These are phyloP conservation scores for Eustoma russellianum DNA, from an alignment of 257 asterid species.

Conservation along the genomic window DNA sequence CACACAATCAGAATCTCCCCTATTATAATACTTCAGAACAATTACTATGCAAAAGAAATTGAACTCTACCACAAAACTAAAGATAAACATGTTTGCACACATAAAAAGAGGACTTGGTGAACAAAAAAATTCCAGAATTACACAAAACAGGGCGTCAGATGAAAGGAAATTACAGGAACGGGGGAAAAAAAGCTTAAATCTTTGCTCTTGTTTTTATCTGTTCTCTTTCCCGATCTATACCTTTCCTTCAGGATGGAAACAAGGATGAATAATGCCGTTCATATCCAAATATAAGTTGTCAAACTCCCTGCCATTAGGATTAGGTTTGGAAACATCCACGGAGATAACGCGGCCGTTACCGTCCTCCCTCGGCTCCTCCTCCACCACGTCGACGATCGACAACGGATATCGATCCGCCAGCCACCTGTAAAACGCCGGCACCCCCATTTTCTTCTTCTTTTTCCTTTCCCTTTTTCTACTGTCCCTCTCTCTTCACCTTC, in stretches of 20 bases:
- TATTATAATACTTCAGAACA: too few species aligned
- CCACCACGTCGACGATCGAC: conserved; percentile 70
- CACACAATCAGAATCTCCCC: too few species aligned
- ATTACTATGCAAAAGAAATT: too few species aligned
- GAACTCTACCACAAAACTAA: too few species aligned
- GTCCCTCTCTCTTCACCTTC: not conserved
- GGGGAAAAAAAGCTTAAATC: too few species aligned
- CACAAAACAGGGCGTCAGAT: too few species aligned
- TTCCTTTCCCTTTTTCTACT: not conserved
- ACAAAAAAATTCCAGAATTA: too few species aligned
- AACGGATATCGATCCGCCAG: conserved; percentile 89
- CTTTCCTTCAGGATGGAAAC: conserved; percentile 96
- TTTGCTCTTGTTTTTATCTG: too few species aligned
- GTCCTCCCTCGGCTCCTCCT: conserved; percentile 52
- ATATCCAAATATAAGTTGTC: conserved; percentile 85
- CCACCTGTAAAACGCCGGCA: conserved; percentile 95
- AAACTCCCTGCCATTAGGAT: conserved; percentile 91
- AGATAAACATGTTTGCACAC: too few species aligned
- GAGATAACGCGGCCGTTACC: conserved; percentile 24
- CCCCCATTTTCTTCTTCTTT: conserved; percentile 47
- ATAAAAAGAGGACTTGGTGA: too few species aligned
- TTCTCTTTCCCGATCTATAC: conserved; percentile 18
- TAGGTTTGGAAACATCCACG: conserved; percentile 53
- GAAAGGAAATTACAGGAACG: too few species aligned
- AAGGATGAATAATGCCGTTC: conserved; percentile 96